phyloP scores from a whole-genome alignment of 371 early-diverging fungal species.

The Paramicrosporidium saccamoebae region DNA sequence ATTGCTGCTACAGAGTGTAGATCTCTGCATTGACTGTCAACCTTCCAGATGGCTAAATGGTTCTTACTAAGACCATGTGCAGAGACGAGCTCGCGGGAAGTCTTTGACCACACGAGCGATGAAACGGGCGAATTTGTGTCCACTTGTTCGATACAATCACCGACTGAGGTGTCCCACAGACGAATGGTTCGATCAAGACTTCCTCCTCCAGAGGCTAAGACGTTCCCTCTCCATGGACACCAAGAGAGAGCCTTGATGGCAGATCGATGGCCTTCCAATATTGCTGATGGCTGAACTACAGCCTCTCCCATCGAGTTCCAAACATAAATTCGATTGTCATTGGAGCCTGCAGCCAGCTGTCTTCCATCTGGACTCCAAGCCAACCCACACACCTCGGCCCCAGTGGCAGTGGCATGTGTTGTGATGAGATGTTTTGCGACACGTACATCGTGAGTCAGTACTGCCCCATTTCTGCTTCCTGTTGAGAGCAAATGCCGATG shows the following conservation, averaged over 20 bases:
- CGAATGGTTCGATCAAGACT: constrained; percentile 59
- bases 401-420: too few relatives aligned
- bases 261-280: constrained; percentile 36
- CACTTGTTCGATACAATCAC: constrained; percentile 19
- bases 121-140: constrained; percentile 80
- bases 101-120: constrained; percentile 58
- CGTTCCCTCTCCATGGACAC: constrained; percentile 83
- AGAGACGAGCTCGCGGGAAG: constrained; percentile 65
- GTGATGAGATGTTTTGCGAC: constrained; percentile 26
- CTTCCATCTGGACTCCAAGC: constrained; percentile 59
- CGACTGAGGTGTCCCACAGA: constrained; percentile 72
- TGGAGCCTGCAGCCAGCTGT: constrained; percentile 78
- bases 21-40: constrained; percentile 27
- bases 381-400: constrained; percentile 78
- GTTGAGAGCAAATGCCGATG: constrained; percentile 38
- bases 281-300: not conserved
- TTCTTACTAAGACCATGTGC: constrained; percentile 77
- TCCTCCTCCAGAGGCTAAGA: constrained; percentile 91
- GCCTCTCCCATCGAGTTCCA: constrained; percentile 57
- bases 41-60: constrained; percentile 53
- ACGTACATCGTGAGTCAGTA: constrained; percentile 78
- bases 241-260: constrained; percentile 89
- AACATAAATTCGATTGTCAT: constrained; percentile 75
- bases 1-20: too few relatives aligned
- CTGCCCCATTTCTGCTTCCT: constrained; percentile 59